Evolutionary conservation across 2,329 filamentous ascomycete species (phyloP).

Genomic region (Exophiala xenobiotica): DNA sequence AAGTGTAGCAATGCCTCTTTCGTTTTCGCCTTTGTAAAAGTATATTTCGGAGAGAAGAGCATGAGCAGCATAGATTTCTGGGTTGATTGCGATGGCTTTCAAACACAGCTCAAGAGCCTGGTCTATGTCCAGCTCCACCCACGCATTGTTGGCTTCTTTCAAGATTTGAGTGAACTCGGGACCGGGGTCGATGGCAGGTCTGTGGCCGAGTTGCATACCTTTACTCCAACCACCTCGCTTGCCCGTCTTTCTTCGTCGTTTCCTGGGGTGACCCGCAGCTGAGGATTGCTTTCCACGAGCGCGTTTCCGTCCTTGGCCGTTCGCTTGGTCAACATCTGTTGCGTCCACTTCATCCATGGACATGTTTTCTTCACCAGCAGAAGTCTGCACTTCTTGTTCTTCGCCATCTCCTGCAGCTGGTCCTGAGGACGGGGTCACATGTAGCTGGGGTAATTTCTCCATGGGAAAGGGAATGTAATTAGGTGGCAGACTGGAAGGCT

Average conservation of each 20-base stretch:
- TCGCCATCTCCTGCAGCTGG: too few species aligned
- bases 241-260: conserved; percentile 22
- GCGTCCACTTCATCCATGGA: conserved; percentile 12
- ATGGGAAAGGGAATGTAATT: conserved; percentile 4
- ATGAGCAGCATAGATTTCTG: conserved; percentile 63
- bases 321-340: neutral
- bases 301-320: neutral
- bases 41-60: conserved; percentile 61
- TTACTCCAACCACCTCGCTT: conserved; percentile 39
- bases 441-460: neutral
- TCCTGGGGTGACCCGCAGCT: conserved; percentile 2
- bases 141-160: conserved; percentile 49
- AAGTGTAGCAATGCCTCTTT: conserved; percentile 57
- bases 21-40: conserved; percentile 54
- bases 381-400: conserved; percentile 3
- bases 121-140: conserved; percentile 47
- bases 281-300: neutral
- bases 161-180: conserved; percentile 49
- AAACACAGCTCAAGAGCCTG: conserved; percentile 45
- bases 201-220: conserved; percentile 47
- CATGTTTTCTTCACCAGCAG: conserved; percentile 11
- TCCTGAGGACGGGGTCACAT: neutral
- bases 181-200: conserved; percentile 48
- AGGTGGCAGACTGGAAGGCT: neutral
- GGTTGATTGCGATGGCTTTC: conserved; percentile 56